Base-by-base conservation (phyloP, 2,329 filamentous ascomycete genomes). In the Colletotrichum kahawae region DNA sequence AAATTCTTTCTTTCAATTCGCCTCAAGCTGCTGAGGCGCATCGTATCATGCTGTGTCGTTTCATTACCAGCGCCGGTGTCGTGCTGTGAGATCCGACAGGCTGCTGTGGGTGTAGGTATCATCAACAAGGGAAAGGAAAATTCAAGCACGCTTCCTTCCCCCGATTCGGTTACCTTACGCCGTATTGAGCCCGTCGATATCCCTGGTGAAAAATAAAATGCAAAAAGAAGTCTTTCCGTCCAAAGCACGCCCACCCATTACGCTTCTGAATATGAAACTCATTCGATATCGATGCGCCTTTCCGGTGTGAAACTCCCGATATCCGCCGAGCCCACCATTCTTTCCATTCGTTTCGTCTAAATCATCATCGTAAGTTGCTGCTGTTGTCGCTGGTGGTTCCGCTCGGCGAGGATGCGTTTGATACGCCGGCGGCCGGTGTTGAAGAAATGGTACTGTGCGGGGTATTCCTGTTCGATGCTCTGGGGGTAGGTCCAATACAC, bases 401-500 rank as follows among this genome's bases (percentile, higher is more conserved):
- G 71, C 43, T 75, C 73, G 43, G 73, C 73, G 18, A 75, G 43
- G 34, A 75, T 75, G 16, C 69, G 71, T 64, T 68, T 75, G 48
- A 75, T 66, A 7, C 73, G 73, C 34, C 73, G 73, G 14, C 73
- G 63, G 57, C 73, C 73, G 27, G 73, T 75, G 57, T 75, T 72
- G 56, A 75, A 67, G 21, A 75, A 68, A 31, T 76, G 71, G 33
- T 76, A 76, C 34, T 74, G 74, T 12, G 74, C 56, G 36, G 83
- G 83, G 54, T 84, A 85, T 33, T 80, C 81, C 70, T 86, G 84
- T 72, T 85, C 83, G 6, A 86, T 78, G 24, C 80, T 82, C 56
- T 83, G 83, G 9, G 85, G 85, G 38, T 87, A 86, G 7, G 84
- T 85, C 83, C 84, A 86, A 62, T 85, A 83, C n/a, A 86, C 82